phyloP scores from a whole-genome alignment of 352 stramenopile genomes.

The Thalassiosira mediterranea region DNA sequence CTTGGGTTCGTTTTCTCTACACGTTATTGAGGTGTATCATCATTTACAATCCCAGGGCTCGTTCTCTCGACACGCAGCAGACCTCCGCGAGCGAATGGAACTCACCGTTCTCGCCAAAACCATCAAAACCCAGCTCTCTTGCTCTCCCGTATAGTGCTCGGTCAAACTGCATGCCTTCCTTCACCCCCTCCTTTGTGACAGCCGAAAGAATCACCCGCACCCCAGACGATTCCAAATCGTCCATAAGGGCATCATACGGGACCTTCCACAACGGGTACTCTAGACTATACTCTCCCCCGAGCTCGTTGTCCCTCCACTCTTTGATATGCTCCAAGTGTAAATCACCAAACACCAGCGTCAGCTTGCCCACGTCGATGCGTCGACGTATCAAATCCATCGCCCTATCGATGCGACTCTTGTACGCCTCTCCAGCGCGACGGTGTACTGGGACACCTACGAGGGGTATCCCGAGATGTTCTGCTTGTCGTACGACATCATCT shows the following conservation, averaged over 20 bases:
- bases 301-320: slow-evolving; percentile 84
- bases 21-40: too few species aligned
- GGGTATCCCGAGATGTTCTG: slow-evolving; percentile 83
- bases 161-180: slow-evolving; percentile 56
- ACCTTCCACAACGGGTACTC: slow-evolving; percentile 87
- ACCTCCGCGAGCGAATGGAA: slow-evolving; percentile 90
- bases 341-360: slow-evolving; percentile 88
- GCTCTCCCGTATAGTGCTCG: slow-evolving; percentile 64
- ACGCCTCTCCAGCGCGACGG: slow-evolving; percentile 59
- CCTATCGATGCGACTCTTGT: slow-evolving; percentile 53
- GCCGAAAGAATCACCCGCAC: slow-evolving; percentile 81
- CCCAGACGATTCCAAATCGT: slow-evolving; percentile 78
- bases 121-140: slow-evolving; percentile 66
- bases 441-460: slow-evolving; percentile 84
- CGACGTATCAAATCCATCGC: slow-evolving; percentile 54
- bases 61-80: slow-evolving; percentile 64
- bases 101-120: slow-evolving; percentile 89
- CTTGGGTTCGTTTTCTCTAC: too few species aligned
- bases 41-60: slow-evolving; percentile 44
- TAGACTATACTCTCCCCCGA: slow-evolving; percentile 78
- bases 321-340: slow-evolving; percentile 89
- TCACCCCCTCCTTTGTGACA: slow-evolving; percentile 59
- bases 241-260: slow-evolving; percentile 81
- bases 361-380: slow-evolving; percentile 26
- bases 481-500: slow-evolving; percentile 84